A percentile compares a stretch with the other conserved stretches of the same genome.
These are phyloP conservation scores for Sphaceloma murrayae DNA, from an alignment of 2,329 filamentous ascomycete genomes.

Conservation along the genomic window DNA sequence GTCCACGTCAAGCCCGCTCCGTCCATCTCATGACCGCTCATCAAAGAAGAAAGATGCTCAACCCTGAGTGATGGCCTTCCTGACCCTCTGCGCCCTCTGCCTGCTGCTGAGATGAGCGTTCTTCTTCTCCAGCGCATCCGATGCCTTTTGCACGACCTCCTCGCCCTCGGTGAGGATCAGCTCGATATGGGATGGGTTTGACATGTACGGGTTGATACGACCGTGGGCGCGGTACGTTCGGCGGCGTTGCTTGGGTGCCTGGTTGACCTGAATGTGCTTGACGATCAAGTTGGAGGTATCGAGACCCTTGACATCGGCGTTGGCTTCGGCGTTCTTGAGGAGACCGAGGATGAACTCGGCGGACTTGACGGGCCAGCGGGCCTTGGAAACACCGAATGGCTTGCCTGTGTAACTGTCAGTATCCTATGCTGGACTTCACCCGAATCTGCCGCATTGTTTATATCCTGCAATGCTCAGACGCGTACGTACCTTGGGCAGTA, in stretches of 20 bases:
- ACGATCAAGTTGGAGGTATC: slow-evolving; percentile 95
- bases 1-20: not conserved
- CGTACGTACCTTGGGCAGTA: slow-evolving; percentile 85
- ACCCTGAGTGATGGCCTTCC: slow-evolving; percentile 48
- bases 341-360: slow-evolving; percentile 96
- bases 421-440: slow-evolving; percentile 20
- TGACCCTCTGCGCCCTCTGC: slow-evolving; percentile 68
- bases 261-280: slow-evolving; percentile 99
- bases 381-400: slow-evolving; percentile 95
- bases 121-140: slow-evolving; percentile 56
- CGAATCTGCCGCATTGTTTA: not conserved
- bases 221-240: slow-evolving; percentile 99
- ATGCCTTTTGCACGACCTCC: slow-evolving; percentile 89
- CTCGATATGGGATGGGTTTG: slow-evolving; percentile 99
- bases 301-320: slow-evolving; percentile 93
- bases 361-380: slow-evolving; percentile 98
- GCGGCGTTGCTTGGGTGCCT: slow-evolving; percentile 98
- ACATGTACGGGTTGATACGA: slow-evolving; percentile 99
- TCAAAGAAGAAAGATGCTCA: slow-evolving; percentile 19
- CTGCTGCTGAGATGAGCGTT: slow-evolving; percentile 61
- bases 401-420: slow-evolving; percentile 58
- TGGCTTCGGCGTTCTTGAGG: slow-evolving; percentile 94
- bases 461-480: slow-evolving; percentile 12
- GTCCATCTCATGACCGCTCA: not conserved
- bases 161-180: slow-evolving; percentile 97